Base-by-base conservation (phyloP, 2,329 filamentous ascomycete species). In the Meredithiella fracta region DNA sequence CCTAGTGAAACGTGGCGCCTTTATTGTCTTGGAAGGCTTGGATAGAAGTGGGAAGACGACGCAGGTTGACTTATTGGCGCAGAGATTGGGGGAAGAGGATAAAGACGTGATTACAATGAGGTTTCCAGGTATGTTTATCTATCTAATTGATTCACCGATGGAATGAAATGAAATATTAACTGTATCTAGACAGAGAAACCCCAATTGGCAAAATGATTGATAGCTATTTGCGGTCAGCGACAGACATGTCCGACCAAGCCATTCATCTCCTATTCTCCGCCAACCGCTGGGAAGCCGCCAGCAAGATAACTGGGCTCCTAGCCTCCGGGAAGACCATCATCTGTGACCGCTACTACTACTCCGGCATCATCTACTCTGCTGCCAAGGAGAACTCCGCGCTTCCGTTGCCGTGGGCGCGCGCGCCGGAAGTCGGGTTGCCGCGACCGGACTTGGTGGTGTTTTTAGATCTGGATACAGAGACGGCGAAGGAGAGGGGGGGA, bases 341-440 rank as follows among this genome's bases (percentile, higher is more conserved):
- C 40, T 82, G 91, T 62, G 92, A 98, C 68, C 82, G 92, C 51
- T 98, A 97, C 71, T 94, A 94, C 67, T 91, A 95, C 72, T 92
- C 86, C 20, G 92, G 92, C 55, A 86, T 90, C 57, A 88, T 96
- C 52, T 98, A 97, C 71, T 88, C 83, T 23, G 87, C 88, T 0
- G 91, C 92, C 2, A 97, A 97, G 66, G 74, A 79, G 47, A 87
- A 86, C 62, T 78, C 82, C 0, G 67, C 72, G 1, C 75, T 96
- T 11, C 72, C 77, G 0, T 72, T 96, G 0, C 69, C 76, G 0
- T 98, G 92, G 90, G 89, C 88, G 6, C 82, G 86, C 62, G 76
- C 81, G 15, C 87, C 90, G 1, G 92, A 97, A 63, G 76, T 86
- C 14, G 91, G 91, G 0, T 75, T 98, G 0, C 91, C 92, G 1